phyloP scores from a whole-genome alignment of 345 rosid species.

The Firmiana major region DNA sequence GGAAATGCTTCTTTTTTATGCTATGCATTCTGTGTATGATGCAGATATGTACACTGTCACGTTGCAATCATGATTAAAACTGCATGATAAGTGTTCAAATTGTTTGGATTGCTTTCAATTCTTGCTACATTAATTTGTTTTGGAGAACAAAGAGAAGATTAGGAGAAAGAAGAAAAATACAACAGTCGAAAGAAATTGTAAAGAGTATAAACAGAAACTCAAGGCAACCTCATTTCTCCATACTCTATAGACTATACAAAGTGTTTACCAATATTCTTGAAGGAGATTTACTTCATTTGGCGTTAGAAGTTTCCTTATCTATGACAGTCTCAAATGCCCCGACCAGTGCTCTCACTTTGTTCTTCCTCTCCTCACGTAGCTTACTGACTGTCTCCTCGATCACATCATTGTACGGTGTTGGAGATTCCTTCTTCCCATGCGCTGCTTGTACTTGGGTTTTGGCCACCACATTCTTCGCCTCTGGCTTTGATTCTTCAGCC shows the following conservation, averaged over 20 bases:
- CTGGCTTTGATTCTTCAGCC: constrained; percentile 6
- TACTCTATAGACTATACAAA: not conserved
- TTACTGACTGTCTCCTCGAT: constrained; percentile 72
- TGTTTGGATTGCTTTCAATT: not conserved
- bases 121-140: not conserved
- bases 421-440: constrained; percentile 56
- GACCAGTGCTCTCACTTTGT: constrained; percentile 79
- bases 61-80: no score
- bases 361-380: constrained; percentile 66
- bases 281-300: not conserved
- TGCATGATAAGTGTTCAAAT: not conserved
- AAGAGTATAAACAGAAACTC: not conserved
- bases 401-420: constrained; percentile 73
- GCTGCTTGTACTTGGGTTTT: constrained; percentile 25
- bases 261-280: not conserved
- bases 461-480: constrained; percentile 2
- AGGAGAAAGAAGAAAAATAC: not conserved
- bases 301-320: constrained; percentile 55
- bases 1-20: no score
- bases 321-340: constrained; percentile 95
- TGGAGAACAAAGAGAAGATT: not conserved
- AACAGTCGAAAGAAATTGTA: not conserved
- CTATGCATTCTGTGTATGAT: no score
- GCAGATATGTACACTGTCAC: no score
- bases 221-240: not conserved